A percentile compares a stretch with the other conserved stretches of the same genome.
Evolutionary conservation across 768 basidiomycete species (phyloP).

Genomic region (Serendipita sp.): DNA sequence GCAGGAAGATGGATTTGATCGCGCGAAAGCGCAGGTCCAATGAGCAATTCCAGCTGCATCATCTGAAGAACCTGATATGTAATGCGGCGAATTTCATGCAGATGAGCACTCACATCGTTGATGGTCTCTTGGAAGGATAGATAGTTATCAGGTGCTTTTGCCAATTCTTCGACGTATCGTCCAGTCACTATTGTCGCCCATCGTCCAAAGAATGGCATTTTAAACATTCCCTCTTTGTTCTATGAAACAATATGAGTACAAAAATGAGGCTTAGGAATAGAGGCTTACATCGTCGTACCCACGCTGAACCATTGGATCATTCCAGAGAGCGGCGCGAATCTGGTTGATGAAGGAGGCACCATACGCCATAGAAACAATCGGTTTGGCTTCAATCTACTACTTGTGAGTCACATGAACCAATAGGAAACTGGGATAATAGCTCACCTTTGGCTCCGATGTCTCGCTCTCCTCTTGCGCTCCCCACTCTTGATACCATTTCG

Average conservation of each 20-base stretch:
- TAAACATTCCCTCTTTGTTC: not conserved
- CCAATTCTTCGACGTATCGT: not conserved
- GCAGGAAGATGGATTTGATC: not conserved
- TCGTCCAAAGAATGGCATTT: not conserved
- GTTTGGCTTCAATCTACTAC: not conserved
- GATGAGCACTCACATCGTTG: not conserved
- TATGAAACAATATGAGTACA: not conserved
- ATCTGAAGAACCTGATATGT: not conserved
- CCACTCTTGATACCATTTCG: too few relatives aligned
- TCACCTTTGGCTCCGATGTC: too few relatives aligned
- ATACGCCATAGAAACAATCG: not conserved
- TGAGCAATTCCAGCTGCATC: not conserved
- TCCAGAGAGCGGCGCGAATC: not conserved
- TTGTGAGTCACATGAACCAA: too few relatives aligned
- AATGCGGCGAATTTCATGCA: not conserved
- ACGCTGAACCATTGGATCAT: not conserved
- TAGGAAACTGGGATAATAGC: too few relatives aligned
- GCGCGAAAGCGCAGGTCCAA: not conserved
- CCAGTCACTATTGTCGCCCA: not conserved
- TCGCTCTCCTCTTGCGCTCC: too few relatives aligned
- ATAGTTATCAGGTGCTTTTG: not conserved
- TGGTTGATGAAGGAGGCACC: not conserved
- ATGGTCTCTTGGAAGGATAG: not conserved
- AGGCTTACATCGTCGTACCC: not conserved
- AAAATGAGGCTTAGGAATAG: not conserved